Evolutionary conservation across 805 yeast genomes (phyloP), one percentile per base, ranked within the genome.

Genomic region (Jamesozyma jinghongensis): DNA sequence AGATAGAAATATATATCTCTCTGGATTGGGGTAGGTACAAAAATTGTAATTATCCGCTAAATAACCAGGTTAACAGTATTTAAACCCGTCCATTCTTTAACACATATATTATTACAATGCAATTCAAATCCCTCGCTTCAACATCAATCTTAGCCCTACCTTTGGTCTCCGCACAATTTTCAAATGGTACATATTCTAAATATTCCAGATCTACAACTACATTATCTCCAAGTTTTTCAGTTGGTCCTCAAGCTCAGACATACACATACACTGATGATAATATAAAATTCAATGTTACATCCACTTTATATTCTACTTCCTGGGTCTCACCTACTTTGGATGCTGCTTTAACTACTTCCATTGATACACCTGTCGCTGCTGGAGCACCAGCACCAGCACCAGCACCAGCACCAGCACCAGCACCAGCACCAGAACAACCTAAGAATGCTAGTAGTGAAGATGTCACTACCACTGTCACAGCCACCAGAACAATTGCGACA

Each of bases 221-320:
- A 32, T 38, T 48, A 30, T 39, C 50, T 10, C 55, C 54, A 35
- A 42, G 49, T 27, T 41, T 41, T 32, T 30, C 48, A 13, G 50
- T 51, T 10, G 29, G 29, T 19, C 47, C 56, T 26, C 36, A 43
- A 18, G 41, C 47, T 6, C 42, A 46, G 13, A 40, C 43, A 13
- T 37, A 39, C 18, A 40, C 52, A 11, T 48, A 50, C 26, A 35
- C 37, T 18, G 52, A 51, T 22, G 43, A 38, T 14, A 46, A 50
- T 10, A 49, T 52, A 29, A 53, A 52, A 17, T 41, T 48, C 35
- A 46, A 32, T 28, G 31, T 28, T 18, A 20, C 20, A 4, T 8
- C 32, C 2, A 33, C 25, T 14, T 20, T 32, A 11, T 29, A 25
- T 6, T n/a, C 14, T 38, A 32, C 26, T 22, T 14, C 11, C 18